Base-by-base conservation (phyloP, 2,329 filamentous ascomycete genomes). In the Tolypocladium pustulatum region DNA sequence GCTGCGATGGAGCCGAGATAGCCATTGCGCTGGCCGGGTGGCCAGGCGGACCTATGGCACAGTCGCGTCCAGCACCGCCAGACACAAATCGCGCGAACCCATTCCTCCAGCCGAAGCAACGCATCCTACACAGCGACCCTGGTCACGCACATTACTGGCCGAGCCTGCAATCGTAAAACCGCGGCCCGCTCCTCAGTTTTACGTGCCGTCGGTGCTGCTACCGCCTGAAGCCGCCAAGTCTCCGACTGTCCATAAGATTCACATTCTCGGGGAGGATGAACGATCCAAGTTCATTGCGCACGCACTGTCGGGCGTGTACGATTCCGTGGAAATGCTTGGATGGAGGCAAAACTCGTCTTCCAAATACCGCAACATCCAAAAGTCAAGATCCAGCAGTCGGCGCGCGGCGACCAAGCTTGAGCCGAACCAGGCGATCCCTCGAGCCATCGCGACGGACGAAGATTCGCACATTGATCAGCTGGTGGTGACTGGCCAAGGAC, bases 391-490 rank as follows among this genome's bases (percentile, higher is more conserved):
- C 9, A 61, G 61, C n/a, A 63, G 60, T 49, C 62, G 62, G 8
- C 62, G 65, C 22, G 60, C 58, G 38, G 60, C 61, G 9, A 38
- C 61, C 34, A 57, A 54, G n/a, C 46, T 65, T 10, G 67, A 69
- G 55, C 61, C 59, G 54, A 65, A 68, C 22, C 59, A 58, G 10
- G 67, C 64, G 2, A 56, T 65, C 0, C 55, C 51, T 1, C 54
- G 59, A 22, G 58, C 61, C 20, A 37, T 61, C 4, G 59, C 62
- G 40, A 54, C 64, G 34, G 58, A 67, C 37, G 68, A 78, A 57
- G 66, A 75, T 22, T 76, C 78, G 27, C 79, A 76, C 25, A 94
- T 95, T 58, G 80, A 87, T 64, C 85, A 87, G 64, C 76, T 94
- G 52, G 82, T 95, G 51, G 78, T 94, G 25, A 84, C 86, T 1